A percentile compares a stretch with the other conserved stretches of the same genome.
phyloP scores from a whole-genome alignment of 306 rosid species.

The Alnus glutinosa region DNA sequence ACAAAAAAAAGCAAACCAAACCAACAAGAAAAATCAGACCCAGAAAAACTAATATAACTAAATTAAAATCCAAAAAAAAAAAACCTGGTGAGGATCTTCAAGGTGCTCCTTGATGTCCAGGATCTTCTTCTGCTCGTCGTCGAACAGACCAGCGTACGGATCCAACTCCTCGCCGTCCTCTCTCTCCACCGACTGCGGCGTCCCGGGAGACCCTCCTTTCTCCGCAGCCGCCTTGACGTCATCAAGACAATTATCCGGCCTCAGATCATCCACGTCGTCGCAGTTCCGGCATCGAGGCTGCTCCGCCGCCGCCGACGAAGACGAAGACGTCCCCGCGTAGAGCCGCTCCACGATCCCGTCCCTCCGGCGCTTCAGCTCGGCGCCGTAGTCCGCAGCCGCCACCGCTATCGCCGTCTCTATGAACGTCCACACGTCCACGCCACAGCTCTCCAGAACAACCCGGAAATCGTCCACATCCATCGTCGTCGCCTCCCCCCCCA shows the following conservation, averaged over 20 bases:
- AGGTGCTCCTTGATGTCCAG: constrained; percentile 81
- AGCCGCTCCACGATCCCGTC: constrained; percentile 81
- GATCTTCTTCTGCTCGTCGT: constrained; percentile 82
- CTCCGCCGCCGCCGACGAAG: constrained; percentile 21
- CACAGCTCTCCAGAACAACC: constrained; percentile 64
- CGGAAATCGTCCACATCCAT: constrained; percentile 94
- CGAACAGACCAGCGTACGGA: constrained; percentile 74
- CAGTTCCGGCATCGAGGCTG: constrained; percentile 49
- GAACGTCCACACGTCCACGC: constrained; percentile 83
- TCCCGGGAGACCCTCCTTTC: constrained; percentile 50
- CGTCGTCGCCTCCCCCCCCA: neutral
- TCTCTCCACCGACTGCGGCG: constrained; percentile 59
- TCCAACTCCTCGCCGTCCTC: constrained; percentile 55
- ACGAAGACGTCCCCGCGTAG: constrained; percentile 39
- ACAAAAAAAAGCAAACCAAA: neutral
- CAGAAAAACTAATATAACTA: neutral
- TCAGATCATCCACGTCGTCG: constrained; percentile 22
- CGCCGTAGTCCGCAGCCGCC: constrained; percentile 62
- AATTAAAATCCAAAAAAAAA: neutral
- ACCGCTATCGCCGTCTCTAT: constrained; percentile 85
- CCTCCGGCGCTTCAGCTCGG: constrained; percentile 66
- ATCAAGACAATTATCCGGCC: constrained; percentile 24
- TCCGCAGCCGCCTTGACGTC: constrained; percentile 23
- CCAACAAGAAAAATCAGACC: constrained; percentile 1
- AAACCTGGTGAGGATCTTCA: constrained; percentile 77